Evolutionary conservation across 2,329 filamentous ascomycete species (phyloP).

Genomic region (Aspergillus quadrilineatus): DNA sequence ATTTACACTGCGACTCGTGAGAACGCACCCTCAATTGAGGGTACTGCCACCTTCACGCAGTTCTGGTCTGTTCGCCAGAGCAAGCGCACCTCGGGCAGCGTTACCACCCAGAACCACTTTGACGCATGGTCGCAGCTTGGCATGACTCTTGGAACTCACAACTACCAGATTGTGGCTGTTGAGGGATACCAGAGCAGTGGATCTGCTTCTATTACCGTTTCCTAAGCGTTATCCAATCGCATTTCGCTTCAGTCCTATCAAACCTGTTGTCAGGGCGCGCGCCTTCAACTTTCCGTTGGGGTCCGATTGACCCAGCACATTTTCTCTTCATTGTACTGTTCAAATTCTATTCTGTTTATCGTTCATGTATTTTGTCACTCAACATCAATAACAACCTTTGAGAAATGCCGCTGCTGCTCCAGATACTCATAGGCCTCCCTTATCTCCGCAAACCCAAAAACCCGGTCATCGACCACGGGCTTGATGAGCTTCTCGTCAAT

Average conservation of each 20-base stretch:
- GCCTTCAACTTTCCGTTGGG: background rate
- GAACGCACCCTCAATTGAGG: constrained; percentile 42
- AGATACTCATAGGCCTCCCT: constrained; percentile 53
- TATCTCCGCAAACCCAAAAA: constrained; percentile 47
- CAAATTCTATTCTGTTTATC: background rate
- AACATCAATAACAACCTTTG: constrained; percentile 33
- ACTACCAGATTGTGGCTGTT: constrained; percentile 46
- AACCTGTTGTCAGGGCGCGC: too few species aligned
- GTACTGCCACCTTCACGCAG: constrained; percentile 45
- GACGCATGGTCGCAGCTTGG: constrained; percentile 36
- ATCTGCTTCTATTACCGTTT: constrained; percentile 39
- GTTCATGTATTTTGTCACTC: background rate
- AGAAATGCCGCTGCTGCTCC: constrained; percentile 52
- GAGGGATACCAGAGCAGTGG: constrained; percentile 47
- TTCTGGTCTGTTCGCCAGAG: constrained; percentile 45
- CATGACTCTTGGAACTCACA: constrained; percentile 33
- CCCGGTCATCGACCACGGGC: constrained; percentile 51
- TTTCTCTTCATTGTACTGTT: background rate
- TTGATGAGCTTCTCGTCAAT: constrained; percentile 52
- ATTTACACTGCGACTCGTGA: constrained; percentile 39
- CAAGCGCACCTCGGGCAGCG: constrained; percentile 37
- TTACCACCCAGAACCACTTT: constrained; percentile 40
- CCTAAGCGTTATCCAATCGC: background rate
- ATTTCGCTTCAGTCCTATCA: background rate
- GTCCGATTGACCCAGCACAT: background rate